Evolutionary conservation across 768 basidiomycete genomes (phyloP), one percentile per base, ranked within the genome.

Genomic region (Strobilomyces confusus): DNA sequence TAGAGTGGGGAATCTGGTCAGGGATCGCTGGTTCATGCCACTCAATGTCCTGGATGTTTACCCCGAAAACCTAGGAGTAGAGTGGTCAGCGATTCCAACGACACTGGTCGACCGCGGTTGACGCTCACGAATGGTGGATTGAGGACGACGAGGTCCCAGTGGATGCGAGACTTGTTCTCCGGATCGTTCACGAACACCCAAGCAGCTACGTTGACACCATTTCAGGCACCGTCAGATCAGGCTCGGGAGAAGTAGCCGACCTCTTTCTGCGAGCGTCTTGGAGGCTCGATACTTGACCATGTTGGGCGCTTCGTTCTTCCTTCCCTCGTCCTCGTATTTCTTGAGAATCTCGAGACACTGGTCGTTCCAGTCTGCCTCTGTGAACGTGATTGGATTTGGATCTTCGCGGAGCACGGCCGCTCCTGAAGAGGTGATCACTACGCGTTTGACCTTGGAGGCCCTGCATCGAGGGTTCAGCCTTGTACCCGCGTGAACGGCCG

Each of bases 181-280:
- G 54, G 50, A 9, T 17, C 40, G 22, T 71, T 63, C 43, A 73
- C 56, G 45, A 76, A 75, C 19, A 72, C 67, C 81, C 82, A 83
- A 8, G 81, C 81, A 13, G 78, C 77, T 74, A 44, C 9, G 20
- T 32, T 2, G 13, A 40, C 32, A 7, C 7, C 17, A 2, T 2
- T 40, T 58, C n/a, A 40, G 43, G 2, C 41, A 19, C 13, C 14
- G 5, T 23, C 26, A 37, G 5, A n/a, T 7, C 14, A 0, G 15
- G 38, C 3, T 13, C 36, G 34, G 0, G 12, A 20, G 7, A 25
- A 36, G 26, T 5, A 4, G 4, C 55, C 55, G 8, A 79, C 82
- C 75, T 68, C 72, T 74, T 68, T 91, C 89, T 0, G 86, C 83
- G 2, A 87, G 71, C 2, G 74, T 76, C 72, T 90, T 89, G n/a